These are phyloP conservation scores for Mucor indicus DNA, from an alignment of 371 early-diverging fungal genomes.

Conservation along the genomic window DNA sequence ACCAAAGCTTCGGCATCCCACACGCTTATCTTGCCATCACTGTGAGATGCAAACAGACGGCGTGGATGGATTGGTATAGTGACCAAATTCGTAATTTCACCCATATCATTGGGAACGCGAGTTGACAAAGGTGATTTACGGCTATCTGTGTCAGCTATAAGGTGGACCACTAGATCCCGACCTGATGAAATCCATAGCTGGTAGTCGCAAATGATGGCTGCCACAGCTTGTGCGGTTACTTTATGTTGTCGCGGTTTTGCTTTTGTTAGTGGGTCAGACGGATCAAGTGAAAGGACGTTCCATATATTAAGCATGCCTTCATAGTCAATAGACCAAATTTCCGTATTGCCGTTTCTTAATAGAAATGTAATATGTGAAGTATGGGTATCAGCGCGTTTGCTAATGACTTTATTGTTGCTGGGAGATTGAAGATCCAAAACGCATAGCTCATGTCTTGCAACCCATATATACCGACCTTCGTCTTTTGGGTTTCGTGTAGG, in stretches of 20 bases:
- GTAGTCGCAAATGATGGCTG: slow-evolving; percentile 46
- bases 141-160: slow-evolving; percentile 19
- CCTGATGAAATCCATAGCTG: slow-evolving; percentile 63
- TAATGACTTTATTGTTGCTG: slow-evolving; percentile 30
- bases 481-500: slow-evolving; percentile 39
- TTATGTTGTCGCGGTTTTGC: slow-evolving; percentile 18
- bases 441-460: slow-evolving; percentile 57
- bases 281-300: slow-evolving; percentile 39
- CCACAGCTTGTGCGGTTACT: slow-evolving; percentile 15
- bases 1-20: slow-evolving; percentile 62
- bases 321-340: slow-evolving; percentile 80
- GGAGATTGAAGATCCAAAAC: slow-evolving; percentile 51
- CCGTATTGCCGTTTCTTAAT: slow-evolving; percentile 46
- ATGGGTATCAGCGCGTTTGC: slow-evolving; percentile 55
- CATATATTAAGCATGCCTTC: slow-evolving; percentile 69
- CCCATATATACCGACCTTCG: slow-evolving; percentile 67
- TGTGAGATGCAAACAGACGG: slow-evolving; percentile 71
- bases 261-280: slow-evolving; percentile 17
- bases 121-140: slow-evolving; percentile 17
- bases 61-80: slow-evolving; percentile 39
- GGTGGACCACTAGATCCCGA: slow-evolving; percentile 49
- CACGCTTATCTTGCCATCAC: slow-evolving; percentile 75
- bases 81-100: slow-evolving; percentile 61
- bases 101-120: slow-evolving; percentile 52
- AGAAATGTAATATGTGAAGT: slow-evolving; percentile 58